Evolutionary conservation across 345 rosid genomes (phyloP).

Genomic region (Aquilaria sinensis): DNA sequence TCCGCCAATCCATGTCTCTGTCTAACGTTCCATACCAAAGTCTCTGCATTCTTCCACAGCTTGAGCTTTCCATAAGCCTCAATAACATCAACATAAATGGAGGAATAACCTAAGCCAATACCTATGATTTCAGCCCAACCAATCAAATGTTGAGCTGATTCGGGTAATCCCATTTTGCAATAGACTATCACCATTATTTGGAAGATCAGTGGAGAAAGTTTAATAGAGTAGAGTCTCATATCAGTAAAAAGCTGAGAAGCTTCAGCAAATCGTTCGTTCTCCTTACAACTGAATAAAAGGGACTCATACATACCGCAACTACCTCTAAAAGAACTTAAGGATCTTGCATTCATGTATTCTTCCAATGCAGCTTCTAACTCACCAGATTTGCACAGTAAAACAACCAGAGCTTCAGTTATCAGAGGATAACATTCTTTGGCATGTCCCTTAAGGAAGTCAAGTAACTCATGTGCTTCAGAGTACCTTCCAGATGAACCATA

Average conservation of each 20-base stretch:
- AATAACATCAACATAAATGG: conserved; percentile 50
- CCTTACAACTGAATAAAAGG: conserved; percentile 62
- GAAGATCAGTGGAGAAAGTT: conserved; percentile 45
- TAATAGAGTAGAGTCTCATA: conserved; percentile 59
- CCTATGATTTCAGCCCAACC: conserved; percentile 50
- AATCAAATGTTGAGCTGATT: conserved; percentile 69
- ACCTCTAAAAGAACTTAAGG: conserved; percentile 35
- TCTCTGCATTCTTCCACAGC: conserved; percentile 85
- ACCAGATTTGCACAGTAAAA: conserved; percentile 64
- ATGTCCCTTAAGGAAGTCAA: conserved; percentile 61
- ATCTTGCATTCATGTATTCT: conserved; percentile 47
- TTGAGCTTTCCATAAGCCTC: conserved; percentile 71
- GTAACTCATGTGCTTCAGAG: conserved; percentile 72
- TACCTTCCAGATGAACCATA: conserved; percentile 74
- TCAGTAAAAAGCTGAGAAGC: conserved; percentile 88
- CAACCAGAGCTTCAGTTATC: conserved; percentile 61
- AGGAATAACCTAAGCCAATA: conserved; percentile 35
- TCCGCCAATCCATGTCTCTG: conserved; percentile 47
- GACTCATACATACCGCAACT: conserved; percentile 62
- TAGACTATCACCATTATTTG: conserved; percentile 50
- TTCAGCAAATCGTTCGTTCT: conserved; percentile 50
- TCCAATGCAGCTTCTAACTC: conserved; percentile 57
- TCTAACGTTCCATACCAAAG: conserved; percentile 66
- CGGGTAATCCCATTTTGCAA: conserved; percentile 81
- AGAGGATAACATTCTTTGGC: conserved; percentile 38